Evolutionary conservation across 1,139 yeast species (phyloP), one percentile per base, ranked within the genome.

Genomic region (Saccharomyces hybrid): DNA sequence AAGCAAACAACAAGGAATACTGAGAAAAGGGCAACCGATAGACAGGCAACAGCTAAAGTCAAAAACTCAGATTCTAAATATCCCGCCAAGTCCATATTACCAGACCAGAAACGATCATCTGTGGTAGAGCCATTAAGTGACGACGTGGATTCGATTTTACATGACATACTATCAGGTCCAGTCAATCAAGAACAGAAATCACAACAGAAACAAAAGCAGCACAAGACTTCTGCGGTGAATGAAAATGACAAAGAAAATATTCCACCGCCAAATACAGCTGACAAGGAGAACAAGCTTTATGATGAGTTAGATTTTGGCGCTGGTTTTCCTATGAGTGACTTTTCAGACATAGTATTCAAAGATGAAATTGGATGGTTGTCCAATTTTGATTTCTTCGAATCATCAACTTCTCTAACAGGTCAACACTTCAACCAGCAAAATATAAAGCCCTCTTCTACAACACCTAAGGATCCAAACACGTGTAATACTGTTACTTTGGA

Each of bases 381-480:
- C n/a, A 62, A 60, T 31, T 62, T 62, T 46, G 57, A 59, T 47
- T 57, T 58, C 7, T 62, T 62, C 29, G 58, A 55, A 38, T 55
- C 61, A 19, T 59, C 62, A 38, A 47, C 56, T 14, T 26, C 51
- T 29, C 21, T 49, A 16, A 11, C 11, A 26, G 50, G 26, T 7
- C 6, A 12, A 4, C 53, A 51, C 11, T 32, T 31, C 9, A 44
- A 49, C 49, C 54, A 53, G 14, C 57, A 55, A n/a, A 51, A 44
- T 3, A 27, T 31, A 12, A 57, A 59, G n/a, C 61, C 60, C 6
- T 28, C 55, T 8, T 51, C 60, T 12, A 55, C 58, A 48, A 74
- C 80, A 2, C 80, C 80, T 49, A 73, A 69, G 44, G 79, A 76
- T 62, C 65, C 72, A 11, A 74, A 75, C 42, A 75, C 79, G 0